Base-by-base conservation (phyloP, 1,139 yeast genomes). In the Torulaspora pretoriensis region DNA sequence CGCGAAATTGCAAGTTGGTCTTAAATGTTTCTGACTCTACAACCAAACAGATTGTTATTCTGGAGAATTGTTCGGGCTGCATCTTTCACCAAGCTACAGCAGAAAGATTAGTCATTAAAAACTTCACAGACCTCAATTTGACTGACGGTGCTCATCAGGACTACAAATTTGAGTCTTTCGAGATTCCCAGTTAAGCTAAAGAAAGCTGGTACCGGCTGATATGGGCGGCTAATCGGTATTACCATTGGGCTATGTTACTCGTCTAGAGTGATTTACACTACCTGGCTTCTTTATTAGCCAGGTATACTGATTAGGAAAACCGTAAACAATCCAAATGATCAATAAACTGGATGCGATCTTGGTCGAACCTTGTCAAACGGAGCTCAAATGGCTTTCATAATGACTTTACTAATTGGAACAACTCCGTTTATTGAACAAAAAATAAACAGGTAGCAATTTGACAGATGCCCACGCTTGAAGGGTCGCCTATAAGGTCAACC, bases 11-110 rank as follows among this genome's bases (percentile, higher is more conserved):
- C 38, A 45, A 39, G 39, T 35, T 46, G 22, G 22, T 38, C 13
- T 16, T 46, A 9, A 17, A 19, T 4, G 32, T 45, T 27, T 9
- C 38, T n/a, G 33, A 40, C 19, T 26, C 36, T 32, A 23, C 29
- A 17, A 27, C 35, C 10, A 34, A 30, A 22, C 56, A 54, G 35
- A 43, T 38, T 14, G 42, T 55, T 10, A 40, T 54, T 13, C 39
- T 55, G 8, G 59, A 55, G 30, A 35, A 45, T 30, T 55, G 57
- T 35, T 7, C 36, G 12, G 34, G 45, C 13, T 52, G 54, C 28
- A 36, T 40, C 8, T 53, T 55, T 35, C 55, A 53, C 35, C 36
- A 40, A 22, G 25, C 29, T 35, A 39, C 48, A 7, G 35, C 43
- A 28, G 35, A 42, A 8, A 26, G 25, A 16, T 19, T 52, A 8